A percentile compares a stretch with the other conserved stretches of the same genome.
These are phyloP conservation scores for Psilocybe sp. DNA, from an alignment of 768 basidiomycete genomes.

Conservation along the genomic window DNA sequence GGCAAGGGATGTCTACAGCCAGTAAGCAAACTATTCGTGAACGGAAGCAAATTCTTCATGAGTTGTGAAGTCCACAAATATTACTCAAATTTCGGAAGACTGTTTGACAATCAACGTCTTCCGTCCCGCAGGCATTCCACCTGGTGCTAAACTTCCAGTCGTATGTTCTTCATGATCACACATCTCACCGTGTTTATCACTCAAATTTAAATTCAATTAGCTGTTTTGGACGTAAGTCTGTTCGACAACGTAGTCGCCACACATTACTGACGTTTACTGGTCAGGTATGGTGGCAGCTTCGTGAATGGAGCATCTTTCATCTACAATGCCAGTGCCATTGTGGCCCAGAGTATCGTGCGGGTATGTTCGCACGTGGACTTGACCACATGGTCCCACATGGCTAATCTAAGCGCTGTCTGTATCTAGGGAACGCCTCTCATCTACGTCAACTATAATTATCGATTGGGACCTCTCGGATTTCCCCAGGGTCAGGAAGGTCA, in stretches of 20 bases:
- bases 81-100: conserved; percentile 47
- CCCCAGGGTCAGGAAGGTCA: conserved; percentile 35
- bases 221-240: conserved; percentile 37
- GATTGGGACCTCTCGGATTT: conserved; percentile 46
- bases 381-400: background rate
- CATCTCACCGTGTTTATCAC: background rate
- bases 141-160: conserved; percentile 33
- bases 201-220: conserved; percentile 17
- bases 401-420: background rate
- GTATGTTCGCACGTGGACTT: conserved; percentile 16
- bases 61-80: conserved; percentile 25
- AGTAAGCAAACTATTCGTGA: conserved; percentile 20
- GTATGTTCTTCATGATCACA: conserved; percentile 18
- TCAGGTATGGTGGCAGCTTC: conserved; percentile 35
- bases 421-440: conserved; percentile 40
- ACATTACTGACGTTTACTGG: background rate
- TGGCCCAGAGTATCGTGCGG: conserved; percentile 33
- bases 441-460: conserved; percentile 37
- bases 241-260: background rate
- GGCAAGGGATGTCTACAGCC: conserved; percentile 48
- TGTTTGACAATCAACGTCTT: conserved; percentile 60
- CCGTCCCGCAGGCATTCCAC: conserved; percentile 36
- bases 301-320: conserved; percentile 21
- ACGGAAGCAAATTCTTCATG: background rate
- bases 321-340: conserved; percentile 32